These are phyloP conservation scores for Podospora appendiculata DNA, from an alignment of 495 filamentous ascomycete species.

Conservation along the genomic window DNA sequence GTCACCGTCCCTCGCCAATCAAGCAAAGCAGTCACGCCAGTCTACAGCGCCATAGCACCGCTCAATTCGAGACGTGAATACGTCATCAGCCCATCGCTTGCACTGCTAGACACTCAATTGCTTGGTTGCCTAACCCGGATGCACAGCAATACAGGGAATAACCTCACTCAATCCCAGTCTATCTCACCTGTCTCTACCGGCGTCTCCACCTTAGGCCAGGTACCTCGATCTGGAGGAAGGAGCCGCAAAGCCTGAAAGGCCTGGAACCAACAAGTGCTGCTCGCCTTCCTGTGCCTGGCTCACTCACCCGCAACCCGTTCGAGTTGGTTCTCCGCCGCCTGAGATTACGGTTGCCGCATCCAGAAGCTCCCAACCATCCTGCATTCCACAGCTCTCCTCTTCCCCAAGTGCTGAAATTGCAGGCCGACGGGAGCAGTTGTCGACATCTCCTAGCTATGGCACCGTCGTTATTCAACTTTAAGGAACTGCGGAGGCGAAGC, in stretches of 20 bases:
- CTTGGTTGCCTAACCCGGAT: neutral
- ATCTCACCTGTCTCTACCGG: neutral
- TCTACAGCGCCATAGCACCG: neutral
- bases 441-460: conserved; percentile 23
- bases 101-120: neutral
- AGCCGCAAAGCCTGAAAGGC: too few relatives aligned
- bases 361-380: too few relatives aligned
- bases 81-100: conserved; percentile 7
- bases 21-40: too few relatives aligned
- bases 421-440: too few relatives aligned
- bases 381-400: neutral
- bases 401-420: neutral
- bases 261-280: too few relatives aligned
- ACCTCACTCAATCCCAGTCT: neutral
- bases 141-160: conserved; percentile 1
- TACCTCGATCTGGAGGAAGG: too few relatives aligned
- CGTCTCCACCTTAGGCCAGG: neutral
- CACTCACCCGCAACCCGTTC: too few relatives aligned
- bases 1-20: too few relatives aligned
- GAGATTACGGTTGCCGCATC: too few relatives aligned
- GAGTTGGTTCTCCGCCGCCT: too few relatives aligned
- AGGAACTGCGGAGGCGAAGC: conserved; percentile 67
- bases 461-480: conserved; percentile 60
- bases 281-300: too few relatives aligned
- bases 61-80: conserved; percentile 6